Base-by-base conservation (phyloP, 139 green algal genomes). In the Chlamydomonas eustigma region DNA sequence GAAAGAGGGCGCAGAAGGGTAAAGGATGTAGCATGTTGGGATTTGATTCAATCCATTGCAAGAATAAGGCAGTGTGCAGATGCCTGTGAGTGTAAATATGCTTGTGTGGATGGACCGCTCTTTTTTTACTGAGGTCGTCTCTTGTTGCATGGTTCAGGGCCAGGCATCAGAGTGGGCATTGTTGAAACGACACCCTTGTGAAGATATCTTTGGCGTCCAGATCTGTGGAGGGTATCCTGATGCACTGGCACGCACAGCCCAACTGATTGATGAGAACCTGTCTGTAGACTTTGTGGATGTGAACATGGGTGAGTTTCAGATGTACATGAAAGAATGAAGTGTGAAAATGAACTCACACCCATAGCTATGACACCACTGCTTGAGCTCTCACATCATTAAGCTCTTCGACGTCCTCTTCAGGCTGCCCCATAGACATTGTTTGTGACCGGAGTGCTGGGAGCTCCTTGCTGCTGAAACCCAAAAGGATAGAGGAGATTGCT, bases 191-290 rank as follows among this genome's bases (percentile, higher is more conserved):
- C 95, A 99, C 80, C 86, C 89, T 36, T 83, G 68, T 31, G 96
- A 99, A 80, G 89, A 97, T 58, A 51, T 94, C 3, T 99, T 99
- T 80, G 96, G 96, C 0, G 94, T 98, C 39, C 95, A 99, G 87
- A 75, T 97, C 2, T 97, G 92, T 67, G 95, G 94, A 3, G 91
- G 91, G 4, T 95, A 90, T 63, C 75, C 91, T 0, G 95, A 99
- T 81, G 63, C 84, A 0, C 75, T 98, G 37, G 67, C 85, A 0
- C 83, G 76, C 30, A 34, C 83, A 31, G 86, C 85, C 0, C 90
- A 98, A 18, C 69, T 81, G 25, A 81, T 76, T 38, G 68, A 73
- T 30, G 87, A 93, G 3, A 70, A 85, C 8, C 52, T 82, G 5
- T 37, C 86, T n/a, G 86, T 93, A 1, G 89, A 97, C 83, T 98